These are phyloP conservation scores for Mycena epipterygia DNA, from an alignment of 768 basidiomycete species.

Conservation along the genomic window DNA sequence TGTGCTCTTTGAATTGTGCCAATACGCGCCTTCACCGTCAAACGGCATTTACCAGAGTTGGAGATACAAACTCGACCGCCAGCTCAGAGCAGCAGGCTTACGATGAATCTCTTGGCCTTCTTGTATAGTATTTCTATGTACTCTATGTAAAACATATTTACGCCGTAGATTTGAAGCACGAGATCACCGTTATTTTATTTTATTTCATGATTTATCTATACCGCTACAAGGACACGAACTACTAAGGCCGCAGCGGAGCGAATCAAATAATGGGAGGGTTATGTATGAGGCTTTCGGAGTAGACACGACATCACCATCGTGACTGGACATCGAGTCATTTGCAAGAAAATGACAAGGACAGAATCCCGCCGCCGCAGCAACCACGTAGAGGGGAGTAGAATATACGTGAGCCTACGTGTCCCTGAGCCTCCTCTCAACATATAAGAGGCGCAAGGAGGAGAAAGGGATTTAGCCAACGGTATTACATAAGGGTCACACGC, in stretches of 20 bases:
- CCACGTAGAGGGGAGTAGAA: not conserved
- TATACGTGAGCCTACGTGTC: conserved; percentile 1
- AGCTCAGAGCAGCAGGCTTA: conserved; percentile 58
- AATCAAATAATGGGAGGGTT: too few relatives aligned
- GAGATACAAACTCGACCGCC: conserved; percentile 68
- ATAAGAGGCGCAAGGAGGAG: not conserved
- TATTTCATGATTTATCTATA: too few relatives aligned
- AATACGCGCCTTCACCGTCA: conserved; percentile 69
- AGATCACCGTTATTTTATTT: too few relatives aligned
- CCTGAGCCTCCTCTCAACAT: not conserved
- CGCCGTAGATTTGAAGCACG: too few relatives aligned
- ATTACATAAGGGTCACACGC: not conserved
- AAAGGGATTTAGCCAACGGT: not conserved
- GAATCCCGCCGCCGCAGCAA: not conserved
- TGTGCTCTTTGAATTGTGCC: conserved; percentile 80
- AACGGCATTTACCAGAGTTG: conserved; percentile 79
- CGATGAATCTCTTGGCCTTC: conserved; percentile 26
- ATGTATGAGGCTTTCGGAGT: too few relatives aligned
- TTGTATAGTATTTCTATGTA: too few relatives aligned
- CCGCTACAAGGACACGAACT: too few relatives aligned
- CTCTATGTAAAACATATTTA: too few relatives aligned
- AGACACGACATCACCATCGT: conserved; percentile 13
- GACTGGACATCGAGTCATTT: conserved; percentile 15
- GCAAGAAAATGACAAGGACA: not conserved
- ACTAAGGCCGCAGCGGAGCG: too few relatives aligned